These are phyloP conservation scores for Seminavis robusta DNA, from an alignment of 108 stramenopile species.

Conservation along the genomic window DNA sequence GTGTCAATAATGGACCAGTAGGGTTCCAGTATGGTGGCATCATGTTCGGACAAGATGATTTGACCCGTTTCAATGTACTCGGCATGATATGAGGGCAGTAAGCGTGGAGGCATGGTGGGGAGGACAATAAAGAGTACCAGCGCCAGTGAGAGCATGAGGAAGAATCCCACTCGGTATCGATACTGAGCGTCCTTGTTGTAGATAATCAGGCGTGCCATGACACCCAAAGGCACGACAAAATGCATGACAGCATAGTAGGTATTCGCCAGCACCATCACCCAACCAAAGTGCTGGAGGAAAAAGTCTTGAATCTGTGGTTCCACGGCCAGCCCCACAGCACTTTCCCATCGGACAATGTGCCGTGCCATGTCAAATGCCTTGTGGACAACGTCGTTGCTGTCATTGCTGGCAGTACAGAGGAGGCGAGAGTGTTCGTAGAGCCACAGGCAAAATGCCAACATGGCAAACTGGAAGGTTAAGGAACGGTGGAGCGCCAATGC, in stretches of 20 bases:
- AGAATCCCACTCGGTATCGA: not conserved
- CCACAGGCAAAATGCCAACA: too few species aligned
- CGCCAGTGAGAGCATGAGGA: conserved; percentile 1
- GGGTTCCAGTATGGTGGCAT: not conserved
- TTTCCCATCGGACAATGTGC: not conserved
- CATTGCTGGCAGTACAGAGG: not conserved
- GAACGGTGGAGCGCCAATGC: too few species aligned
- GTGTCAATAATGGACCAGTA: conserved; percentile 2
- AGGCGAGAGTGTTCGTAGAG: too few species aligned
- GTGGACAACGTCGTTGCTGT: not conserved
- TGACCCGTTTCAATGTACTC: not conserved
- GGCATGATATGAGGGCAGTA: not conserved
- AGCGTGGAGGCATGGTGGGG: conserved; percentile 7
- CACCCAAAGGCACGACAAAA: not conserved
- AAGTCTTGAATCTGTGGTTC: not conserved
- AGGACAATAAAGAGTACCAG: conserved; percentile 3
- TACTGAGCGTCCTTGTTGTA: not conserved
- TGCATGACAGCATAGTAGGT: conserved; percentile 1
- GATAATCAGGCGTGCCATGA: conserved; percentile 1
- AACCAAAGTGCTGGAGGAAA: not conserved
- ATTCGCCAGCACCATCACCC: not conserved
- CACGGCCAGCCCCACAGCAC: not conserved
- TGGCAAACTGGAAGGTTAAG: too few species aligned
- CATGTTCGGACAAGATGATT: not conserved
- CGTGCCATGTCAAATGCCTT: not conserved